These are phyloP conservation scores for Boechera divaricarpa DNA, from an alignment of 345 rosid species.

Conservation along the genomic window DNA sequence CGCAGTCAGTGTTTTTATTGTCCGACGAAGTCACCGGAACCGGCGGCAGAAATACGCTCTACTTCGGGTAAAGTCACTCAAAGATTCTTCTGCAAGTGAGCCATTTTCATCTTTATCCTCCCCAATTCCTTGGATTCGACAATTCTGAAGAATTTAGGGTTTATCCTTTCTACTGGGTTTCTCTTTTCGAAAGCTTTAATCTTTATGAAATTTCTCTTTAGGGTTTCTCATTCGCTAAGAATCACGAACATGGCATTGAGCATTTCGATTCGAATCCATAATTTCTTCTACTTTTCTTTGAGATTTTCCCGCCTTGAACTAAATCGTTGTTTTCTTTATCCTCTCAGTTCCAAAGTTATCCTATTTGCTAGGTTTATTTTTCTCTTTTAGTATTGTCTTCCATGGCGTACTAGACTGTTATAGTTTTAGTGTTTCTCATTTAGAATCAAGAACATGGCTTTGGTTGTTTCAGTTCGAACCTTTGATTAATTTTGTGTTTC, in stretches of 20 bases:
- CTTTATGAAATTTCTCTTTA: not conserved
- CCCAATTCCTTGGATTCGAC: not conserved
- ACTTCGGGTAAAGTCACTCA: not conserved
- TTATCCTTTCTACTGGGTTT: not conserved
- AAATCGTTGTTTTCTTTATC: not conserved
- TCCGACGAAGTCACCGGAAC: not conserved
- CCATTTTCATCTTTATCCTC: not conserved
- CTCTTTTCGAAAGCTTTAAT: not conserved
- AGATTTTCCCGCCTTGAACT: slow-evolving; percentile 1
- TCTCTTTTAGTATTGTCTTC: not conserved
- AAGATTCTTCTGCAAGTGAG: not conserved
- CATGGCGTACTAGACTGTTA: not conserved
- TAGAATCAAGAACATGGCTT: not conserved
- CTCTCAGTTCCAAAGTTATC: not conserved
- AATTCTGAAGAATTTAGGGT: not conserved
- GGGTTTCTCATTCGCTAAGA: not conserved
- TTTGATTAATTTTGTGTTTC: not conserved
- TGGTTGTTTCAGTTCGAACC: not conserved
- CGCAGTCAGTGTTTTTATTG: not conserved
- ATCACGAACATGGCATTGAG: not conserved
- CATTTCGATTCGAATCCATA: not conserved
- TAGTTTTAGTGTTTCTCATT: not conserved
- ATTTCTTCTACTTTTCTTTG: not conserved
- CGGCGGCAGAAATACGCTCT: not conserved
- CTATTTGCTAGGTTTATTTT: not conserved